phyloP scores from a whole-genome alignment of 2,329 filamentous ascomycete genomes.

The Penicillium sp. region DNA sequence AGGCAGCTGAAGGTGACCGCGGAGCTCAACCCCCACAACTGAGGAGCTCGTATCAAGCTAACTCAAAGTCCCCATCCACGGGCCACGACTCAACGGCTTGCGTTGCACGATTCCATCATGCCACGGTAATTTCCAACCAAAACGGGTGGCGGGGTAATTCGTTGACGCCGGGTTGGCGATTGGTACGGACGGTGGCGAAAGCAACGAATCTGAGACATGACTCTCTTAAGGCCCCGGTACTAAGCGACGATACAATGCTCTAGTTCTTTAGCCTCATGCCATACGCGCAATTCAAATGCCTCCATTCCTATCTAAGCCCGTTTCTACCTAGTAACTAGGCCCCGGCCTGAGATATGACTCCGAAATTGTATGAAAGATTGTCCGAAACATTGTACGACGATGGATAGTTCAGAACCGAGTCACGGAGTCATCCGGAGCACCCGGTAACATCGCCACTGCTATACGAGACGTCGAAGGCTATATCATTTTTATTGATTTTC shows the following conservation, averaged over 20 bases:
- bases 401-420: background rate
- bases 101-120: background rate
- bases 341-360: background rate
- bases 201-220: background rate
- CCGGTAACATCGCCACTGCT: background rate
- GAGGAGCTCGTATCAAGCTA: background rate
- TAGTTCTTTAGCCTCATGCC: background rate
- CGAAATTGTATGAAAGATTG: no score
- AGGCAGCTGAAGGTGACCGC: background rate
- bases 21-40: background rate
- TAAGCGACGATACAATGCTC: no score
- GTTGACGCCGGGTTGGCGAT: no score
- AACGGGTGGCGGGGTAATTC: background rate
- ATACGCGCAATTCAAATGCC: background rate
- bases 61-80: no score
- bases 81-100: background rate
- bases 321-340: background rate
- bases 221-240: background rate
- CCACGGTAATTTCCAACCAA: background rate
- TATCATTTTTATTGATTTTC: slow-evolving; percentile 2
- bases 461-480: background rate
- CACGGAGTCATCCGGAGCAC: background rate
- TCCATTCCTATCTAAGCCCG: background rate
- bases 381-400: background rate
- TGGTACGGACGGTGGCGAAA: background rate